Evolutionary conservation across 805 yeast species (phyloP), one percentile per base, ranked within the genome.

Genomic region (Nakazawaea pomicola): DNA sequence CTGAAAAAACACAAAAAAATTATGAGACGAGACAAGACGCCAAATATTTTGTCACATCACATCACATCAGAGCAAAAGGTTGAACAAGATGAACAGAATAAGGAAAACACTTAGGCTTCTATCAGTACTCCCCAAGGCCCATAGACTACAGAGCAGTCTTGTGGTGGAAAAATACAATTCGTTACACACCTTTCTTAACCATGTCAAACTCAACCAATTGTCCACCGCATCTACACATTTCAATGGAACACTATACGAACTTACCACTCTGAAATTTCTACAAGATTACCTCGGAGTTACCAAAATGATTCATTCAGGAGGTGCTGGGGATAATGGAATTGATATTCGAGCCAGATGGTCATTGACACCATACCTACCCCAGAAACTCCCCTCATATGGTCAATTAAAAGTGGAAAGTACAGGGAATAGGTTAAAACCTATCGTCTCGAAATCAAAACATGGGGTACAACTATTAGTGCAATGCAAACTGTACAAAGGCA

Each of bases 311-410:
- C 68, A 74, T 31, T 67, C 64, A 29, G 84, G 84, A 1, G 80
- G 83, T 1, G 62, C 76, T 1, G 67, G 68, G 37, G 84, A 78
- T 48, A 64, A 70, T 39, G 84, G 84, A 0, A 60, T 78, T 4
- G 84, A 78, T 50, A 52, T 78, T 4, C 52, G 71, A 16, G 82
- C 81, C 0, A 60, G 60, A 31, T 76, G 83, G 82, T 57, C 71
- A 40, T 54, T 69, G 35, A 41, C 49, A 37, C 38, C 41, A 20
- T 46, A 20, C 49, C 46, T 31, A 53, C 54, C 51, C 52, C 52
- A 46, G 25, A 20, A 21, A 18, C 28, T 34, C 15, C 16, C 29
- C 14, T 42, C 25, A 11, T 33, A 49, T 16, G 35, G 41, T 4
- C 23, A 12, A 17, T 19, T 32, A 30, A 31, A 27, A 23, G 41